Conservation (phyloP, 169 alveolate genomes). For the Sarcocystis neurona region DNA sequence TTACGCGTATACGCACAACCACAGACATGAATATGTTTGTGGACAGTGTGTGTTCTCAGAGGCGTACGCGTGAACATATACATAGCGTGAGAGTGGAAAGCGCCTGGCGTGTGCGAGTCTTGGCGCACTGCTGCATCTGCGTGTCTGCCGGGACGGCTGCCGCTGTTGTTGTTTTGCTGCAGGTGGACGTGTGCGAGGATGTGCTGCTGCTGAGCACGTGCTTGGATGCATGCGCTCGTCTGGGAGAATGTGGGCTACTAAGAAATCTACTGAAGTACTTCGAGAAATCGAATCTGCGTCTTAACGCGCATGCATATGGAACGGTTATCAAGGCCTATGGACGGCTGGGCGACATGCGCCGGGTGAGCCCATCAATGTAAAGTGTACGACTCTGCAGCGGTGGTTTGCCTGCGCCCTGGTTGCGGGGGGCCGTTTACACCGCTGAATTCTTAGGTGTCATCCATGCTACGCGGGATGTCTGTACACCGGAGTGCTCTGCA, state of each 20-base stretch:
- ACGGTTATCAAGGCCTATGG: constrained; percentile 54
- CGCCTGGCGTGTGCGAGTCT: no score
- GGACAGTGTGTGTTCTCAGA: not conserved
- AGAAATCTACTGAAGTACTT: not conserved
- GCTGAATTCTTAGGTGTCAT: not conserved
- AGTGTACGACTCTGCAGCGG: no score
- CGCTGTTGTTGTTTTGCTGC: not conserved
- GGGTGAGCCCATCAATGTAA: not conserved
- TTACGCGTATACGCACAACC: not conserved
- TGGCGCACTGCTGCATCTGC: not conserved
- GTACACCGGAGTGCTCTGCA: no score
- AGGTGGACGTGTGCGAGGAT: constrained; percentile 50
- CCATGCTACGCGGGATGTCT: not conserved
- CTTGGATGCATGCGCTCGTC: constrained; percentile 43
- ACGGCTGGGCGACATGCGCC: not conserved
- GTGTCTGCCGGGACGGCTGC: no score
- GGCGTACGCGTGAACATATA: not conserved
- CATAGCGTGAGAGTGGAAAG: no score
- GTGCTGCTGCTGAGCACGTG: constrained; percentile 34
- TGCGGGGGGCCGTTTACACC: no score
- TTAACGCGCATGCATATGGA: constrained; percentile 49
- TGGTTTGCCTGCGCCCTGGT: no score
- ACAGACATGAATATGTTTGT: not conserved
- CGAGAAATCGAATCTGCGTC: not conserved
- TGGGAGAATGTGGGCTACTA: constrained; percentile 26